Evolutionary conservation across 2,329 filamentous ascomycete species (phyloP).

Genomic region (Passalora sequoiae): DNA sequence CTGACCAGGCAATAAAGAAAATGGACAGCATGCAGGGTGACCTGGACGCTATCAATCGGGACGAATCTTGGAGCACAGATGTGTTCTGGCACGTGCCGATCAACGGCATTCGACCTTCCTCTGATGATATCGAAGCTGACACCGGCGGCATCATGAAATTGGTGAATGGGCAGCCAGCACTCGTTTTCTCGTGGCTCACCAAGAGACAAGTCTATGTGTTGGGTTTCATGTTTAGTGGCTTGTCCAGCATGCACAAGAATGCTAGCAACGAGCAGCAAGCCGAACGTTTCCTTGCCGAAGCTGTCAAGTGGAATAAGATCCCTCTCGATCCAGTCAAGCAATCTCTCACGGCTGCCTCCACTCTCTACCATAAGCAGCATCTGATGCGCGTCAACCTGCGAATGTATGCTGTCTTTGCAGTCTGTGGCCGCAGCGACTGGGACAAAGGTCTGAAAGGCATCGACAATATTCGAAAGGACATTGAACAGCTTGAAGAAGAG

Average conservation of each 20-base stretch:
- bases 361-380: conserved; percentile 57
- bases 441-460: conserved; percentile 56
- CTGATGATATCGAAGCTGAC: conserved; percentile 34
- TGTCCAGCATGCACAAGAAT: conserved; percentile 53
- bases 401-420: conserved; percentile 64
- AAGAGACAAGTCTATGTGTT: conserved; percentile 56
- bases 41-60: conserved; percentile 51
- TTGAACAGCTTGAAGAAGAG: conserved; percentile 10
- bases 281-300: conserved; percentile 54
- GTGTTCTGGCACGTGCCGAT: conserved; percentile 41
- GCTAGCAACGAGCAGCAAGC: conserved; percentile 49
- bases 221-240: conserved; percentile 54
- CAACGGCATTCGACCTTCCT: conserved; percentile 29
- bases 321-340: conserved; percentile 12
- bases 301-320: conserved; percentile 42
- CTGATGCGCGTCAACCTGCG: conserved; percentile 64
- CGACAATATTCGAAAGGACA: conserved; percentile 45
- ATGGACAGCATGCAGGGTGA: conserved; percentile 57
- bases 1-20: conserved; percentile 55
- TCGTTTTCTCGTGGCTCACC: conserved; percentile 57
- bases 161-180: conserved; percentile 30
- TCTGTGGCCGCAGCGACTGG: conserved; percentile 68
- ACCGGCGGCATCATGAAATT: conserved; percentile 43
- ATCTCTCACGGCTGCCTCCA: conserved; percentile 33
- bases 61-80: conserved; percentile 27